Evolutionary conservation across 768 basidiomycete species (phyloP).

Genomic region (Pleurotus djamor): DNA sequence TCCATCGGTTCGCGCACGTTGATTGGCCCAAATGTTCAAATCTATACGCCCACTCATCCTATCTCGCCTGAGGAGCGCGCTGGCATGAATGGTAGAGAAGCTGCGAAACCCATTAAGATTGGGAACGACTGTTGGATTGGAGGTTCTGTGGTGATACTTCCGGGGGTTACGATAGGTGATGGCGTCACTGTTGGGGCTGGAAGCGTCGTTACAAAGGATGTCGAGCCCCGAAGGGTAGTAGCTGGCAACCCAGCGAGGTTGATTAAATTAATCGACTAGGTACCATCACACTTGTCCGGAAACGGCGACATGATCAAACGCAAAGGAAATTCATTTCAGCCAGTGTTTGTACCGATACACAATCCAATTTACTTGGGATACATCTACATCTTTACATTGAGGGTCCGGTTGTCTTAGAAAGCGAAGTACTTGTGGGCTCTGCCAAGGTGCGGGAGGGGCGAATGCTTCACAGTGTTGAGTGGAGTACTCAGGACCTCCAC

Average conservation of each 20-base stretch:
- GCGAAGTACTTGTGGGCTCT: background rate
- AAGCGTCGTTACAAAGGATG: slow-evolving; percentile 9
- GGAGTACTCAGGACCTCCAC: background rate
- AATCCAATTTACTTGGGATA: background rate
- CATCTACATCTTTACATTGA: background rate
- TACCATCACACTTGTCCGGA: background rate
- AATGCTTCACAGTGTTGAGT: background rate
- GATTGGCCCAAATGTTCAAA: slow-evolving; percentile 4
- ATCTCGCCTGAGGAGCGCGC: background rate
- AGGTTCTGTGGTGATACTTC: slow-evolving; percentile 1
- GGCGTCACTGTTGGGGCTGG: slow-evolving; percentile 10
- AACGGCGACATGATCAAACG: background rate
- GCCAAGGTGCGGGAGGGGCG: background rate
- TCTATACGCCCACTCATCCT: slow-evolving; percentile 3
- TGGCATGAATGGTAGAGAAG: background rate
- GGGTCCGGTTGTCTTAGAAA: background rate
- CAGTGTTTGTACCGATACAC: background rate
- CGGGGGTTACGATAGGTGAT: slow-evolving; percentile 9
- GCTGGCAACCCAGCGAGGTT: slow-evolving; percentile 3
- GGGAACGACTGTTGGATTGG: slow-evolving; percentile 12
- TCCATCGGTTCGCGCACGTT: background rate
- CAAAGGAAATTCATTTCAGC: background rate
- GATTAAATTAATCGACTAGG: background rate
- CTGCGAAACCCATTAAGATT: background rate
- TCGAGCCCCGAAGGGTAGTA: slow-evolving; percentile 1